Base-by-base conservation (phyloP, 2,329 filamentous ascomycete genomes). In the Rugonectria rugulosa region DNA sequence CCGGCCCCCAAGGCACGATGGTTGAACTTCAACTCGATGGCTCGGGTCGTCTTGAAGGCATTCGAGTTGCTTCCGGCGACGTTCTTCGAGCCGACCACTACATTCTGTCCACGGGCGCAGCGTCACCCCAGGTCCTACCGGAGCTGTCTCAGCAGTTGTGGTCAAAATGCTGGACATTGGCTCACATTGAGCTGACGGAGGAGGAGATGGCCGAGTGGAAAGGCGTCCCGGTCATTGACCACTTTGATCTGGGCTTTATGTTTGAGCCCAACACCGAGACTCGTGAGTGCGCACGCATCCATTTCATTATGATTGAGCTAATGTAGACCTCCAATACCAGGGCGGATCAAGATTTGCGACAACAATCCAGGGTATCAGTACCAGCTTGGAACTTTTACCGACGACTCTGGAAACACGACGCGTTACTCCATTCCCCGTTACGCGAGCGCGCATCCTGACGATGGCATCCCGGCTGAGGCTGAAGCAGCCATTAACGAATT, bases 131-230 rank as follows among this genome's bases (percentile, higher is more conserved):
- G 11, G 36, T 59, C 1, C 46, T 59, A 4, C 52, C 56, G 7
- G 56, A 59, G 14, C 37, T 59, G 3, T 51, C 56, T 4, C 21
- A 32, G 5, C 37, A 59, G 29, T 10, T 59, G 11, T 56, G 56
- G 56, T 59, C 56, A 5, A 59, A 59, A 12, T 59, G 56, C 17
- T 59, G 56, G 56, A 45, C 56, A 7, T 21, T 59, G 11, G 56
- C 46, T 6, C 56, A 56, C 26, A 36, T 56, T 32, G 56, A 59
- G 43, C 42, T 59, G 4, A 56, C 56, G 9, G 52, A 59, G 4
- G 45, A 59, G 4, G 56, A 59, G 29, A 6, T 37, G 3, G 23
- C 42, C 7, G 27, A 55, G 32, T 59, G 52, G 56, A 59, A 55
- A 23, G 52, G 56, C 3, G 34, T 59, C 17, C 56, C 56, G 3